phyloP scores from a whole-genome alignment of 192 early-diverging fungal genomes.

The Obelidium mucronatum region DNA sequence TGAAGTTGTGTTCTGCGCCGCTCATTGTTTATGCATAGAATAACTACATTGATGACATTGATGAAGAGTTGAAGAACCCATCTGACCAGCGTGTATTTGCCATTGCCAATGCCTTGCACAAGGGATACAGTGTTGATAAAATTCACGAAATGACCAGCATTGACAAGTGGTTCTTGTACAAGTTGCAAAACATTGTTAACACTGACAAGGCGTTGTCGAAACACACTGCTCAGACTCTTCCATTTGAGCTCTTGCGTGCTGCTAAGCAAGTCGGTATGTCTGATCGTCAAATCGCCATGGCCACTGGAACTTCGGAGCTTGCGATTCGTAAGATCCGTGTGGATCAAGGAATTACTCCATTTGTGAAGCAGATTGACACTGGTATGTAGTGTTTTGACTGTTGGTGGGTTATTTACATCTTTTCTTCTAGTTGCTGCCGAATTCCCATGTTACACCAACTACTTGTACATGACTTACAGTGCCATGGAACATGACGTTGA shows the following conservation, averaged over 20 bases:
- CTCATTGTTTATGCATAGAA: constrained; percentile 54
- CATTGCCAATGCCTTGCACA: constrained; percentile 93
- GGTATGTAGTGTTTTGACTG: constrained; percentile 46
- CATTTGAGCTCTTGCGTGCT: constrained; percentile 59
- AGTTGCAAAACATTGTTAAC: constrained; percentile 86
- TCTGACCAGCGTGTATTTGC: constrained; percentile 96
- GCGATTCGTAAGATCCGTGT: constrained; percentile 83
- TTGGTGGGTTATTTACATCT: background rate
- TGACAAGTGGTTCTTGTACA: constrained; percentile 98
- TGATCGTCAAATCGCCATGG: constrained; percentile 83
- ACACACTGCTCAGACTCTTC: constrained; percentile 70
- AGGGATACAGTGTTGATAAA: constrained; percentile 90
- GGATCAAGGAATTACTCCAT: constrained; percentile 85
- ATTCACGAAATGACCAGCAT: constrained; percentile 91
- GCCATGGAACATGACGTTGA: constrained; percentile 89
- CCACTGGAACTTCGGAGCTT: constrained; percentile 84
- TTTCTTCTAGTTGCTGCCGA: constrained; percentile 84
- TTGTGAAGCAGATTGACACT: constrained; percentile 99
- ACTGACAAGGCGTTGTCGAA: constrained; percentile 74
- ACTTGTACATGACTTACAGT: constrained; percentile 98
- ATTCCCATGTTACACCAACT: constrained; percentile 98
- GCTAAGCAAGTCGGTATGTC: constrained; percentile 98
- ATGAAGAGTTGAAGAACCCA: constrained; percentile 88
- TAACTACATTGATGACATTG: constrained; percentile 74
- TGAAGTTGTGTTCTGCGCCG: background rate